A percentile compares a stretch with the other conserved stretches of the same genome.
phyloP scores from a whole-genome alignment of 371 early-diverging fungal species.

The Mucor velutinosus region DNA sequence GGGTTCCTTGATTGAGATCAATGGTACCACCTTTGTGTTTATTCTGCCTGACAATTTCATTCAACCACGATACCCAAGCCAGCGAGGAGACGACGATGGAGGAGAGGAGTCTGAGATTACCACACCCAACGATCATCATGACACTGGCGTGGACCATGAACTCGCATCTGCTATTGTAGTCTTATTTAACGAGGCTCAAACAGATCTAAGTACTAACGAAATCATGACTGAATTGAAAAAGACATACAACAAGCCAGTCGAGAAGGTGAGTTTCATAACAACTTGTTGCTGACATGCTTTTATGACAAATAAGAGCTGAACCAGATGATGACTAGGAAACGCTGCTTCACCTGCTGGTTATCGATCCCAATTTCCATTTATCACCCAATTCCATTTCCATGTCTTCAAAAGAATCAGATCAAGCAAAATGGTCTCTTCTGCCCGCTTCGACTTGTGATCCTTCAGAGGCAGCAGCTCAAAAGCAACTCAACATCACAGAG shows the following conservation, averaged over 20 bases:
- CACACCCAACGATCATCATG: not conserved
- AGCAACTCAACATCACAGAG: not conserved
- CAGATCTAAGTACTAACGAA: not conserved
- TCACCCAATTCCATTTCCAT: constrained; percentile 9
- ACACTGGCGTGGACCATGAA: constrained; percentile 4
- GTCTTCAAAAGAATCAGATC: constrained; percentile 21
- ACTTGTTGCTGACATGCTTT: not conserved
- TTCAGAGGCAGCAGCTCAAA: not conserved
- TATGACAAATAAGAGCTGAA: not conserved
- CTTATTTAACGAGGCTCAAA: not conserved
- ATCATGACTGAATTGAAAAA: constrained; percentile 5
- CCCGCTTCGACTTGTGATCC: not conserved
- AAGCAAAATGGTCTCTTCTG: constrained; percentile 10
- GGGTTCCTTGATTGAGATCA: constrained; percentile 38
- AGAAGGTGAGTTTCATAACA: constrained; percentile 2
- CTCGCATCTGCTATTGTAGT: constrained; percentile 5
- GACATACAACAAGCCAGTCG: constrained; percentile 1
- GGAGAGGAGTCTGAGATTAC: not conserved
- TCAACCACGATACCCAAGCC: not conserved
- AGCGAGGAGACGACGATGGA: not conserved
- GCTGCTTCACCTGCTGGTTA: constrained; percentile 28
- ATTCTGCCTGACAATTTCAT: constrained; percentile 30
- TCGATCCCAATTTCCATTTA: constrained; percentile 26
- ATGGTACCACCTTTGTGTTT: constrained; percentile 39
- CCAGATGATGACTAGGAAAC: constrained; percentile 4